Base-by-base conservation (phyloP, 768 basidiomycete genomes). In the Pisolithus sp. region DNA sequence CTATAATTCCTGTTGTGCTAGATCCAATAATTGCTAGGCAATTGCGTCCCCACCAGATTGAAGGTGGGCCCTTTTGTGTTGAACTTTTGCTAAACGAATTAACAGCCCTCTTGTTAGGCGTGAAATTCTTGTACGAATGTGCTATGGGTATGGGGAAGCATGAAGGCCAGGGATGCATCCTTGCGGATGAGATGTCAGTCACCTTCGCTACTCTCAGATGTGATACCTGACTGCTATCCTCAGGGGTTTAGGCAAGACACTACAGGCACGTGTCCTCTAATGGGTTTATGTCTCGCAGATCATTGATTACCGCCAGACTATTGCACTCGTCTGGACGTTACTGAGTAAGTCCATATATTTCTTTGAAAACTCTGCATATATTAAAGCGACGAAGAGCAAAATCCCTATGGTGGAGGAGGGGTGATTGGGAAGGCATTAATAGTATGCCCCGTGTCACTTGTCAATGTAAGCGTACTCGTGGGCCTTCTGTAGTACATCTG, bases 191-290 rank as follows among this genome's bases (percentile, higher is more conserved):
- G 61, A 95, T 96, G 93, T 91, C 55, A 31, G 68, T 54, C 38
- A 36, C 49, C 7, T 31, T 4, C 43, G n/a, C 17, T 45, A 31
- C 24, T 48, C 30, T 38, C 26, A 40, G 15, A 21, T 49, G 26
- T 52, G 24, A 17, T 60, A 18, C 59, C 45, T 42, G 53, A 52
- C 36, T 20, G 50, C 46, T 17, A 31, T 53, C 34, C 18, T 26
- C 74, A 86, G 94, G 94, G 95, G 95, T 46, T 80, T 99, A 46
- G 96, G 96, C n/a, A 99, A 99, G 73, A 96, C 93, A 1, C 69
- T 93, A 7, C 89, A 91, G 74, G 87, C 79, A 46, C 48, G 66
- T 38, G 37, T 26, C 26, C 12, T 34, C 18, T 49, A 17, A 4
- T 21, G 34, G 53, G 18, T 37, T 44, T 46, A 30, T 26, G 31